Evolutionary conservation across 129 eudicot genomes (phyloP).

Genomic region (Ambrosia artemisiifolia): DNA sequence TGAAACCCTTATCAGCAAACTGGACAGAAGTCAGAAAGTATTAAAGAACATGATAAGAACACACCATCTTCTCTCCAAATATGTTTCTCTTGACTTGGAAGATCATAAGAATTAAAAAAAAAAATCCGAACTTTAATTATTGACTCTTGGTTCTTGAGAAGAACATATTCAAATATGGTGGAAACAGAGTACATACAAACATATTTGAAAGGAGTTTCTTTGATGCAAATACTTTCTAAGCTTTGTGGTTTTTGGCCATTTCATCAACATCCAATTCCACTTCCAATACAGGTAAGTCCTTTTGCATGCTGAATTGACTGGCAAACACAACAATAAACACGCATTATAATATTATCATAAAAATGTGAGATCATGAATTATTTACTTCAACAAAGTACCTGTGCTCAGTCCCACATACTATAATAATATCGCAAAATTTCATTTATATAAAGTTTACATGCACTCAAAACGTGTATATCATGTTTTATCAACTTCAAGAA

Average conservation of each 20-base stretch:
- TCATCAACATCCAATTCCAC: conserved; percentile 94
- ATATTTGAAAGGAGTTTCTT: conserved; percentile 15
- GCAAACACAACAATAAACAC: conserved; percentile 7
- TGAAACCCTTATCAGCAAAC: conserved; percentile 9
- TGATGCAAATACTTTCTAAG: conserved; percentile 26
- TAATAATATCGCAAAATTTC: too few species aligned
- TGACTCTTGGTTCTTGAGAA: conserved; percentile 22
- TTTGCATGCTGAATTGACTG: conserved; percentile 63
- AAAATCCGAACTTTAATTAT: conserved; percentile 34
- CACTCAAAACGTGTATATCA: neutral
- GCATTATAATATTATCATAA: neutral
- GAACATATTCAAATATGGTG: conserved; percentile 18
- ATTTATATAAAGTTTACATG: neutral
- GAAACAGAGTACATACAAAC: conserved; percentile 39
- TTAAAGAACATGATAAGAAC: conserved; percentile 27
- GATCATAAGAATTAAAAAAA: conserved; percentile 25
- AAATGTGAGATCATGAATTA: neutral
- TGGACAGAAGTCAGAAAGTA: conserved; percentile 17
- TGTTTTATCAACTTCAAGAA: neutral
- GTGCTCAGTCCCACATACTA: too few species aligned
- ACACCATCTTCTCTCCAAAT: conserved; percentile 23
- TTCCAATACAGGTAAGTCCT: conserved; percentile 75
- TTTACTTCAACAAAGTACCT: too few species aligned
- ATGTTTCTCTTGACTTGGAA: conserved; percentile 30
- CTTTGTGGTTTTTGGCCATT: conserved; percentile 82